Evolutionary conservation across 169 alveolate genomes (phyloP).

Genomic region (Babesia bigemina): DNA sequence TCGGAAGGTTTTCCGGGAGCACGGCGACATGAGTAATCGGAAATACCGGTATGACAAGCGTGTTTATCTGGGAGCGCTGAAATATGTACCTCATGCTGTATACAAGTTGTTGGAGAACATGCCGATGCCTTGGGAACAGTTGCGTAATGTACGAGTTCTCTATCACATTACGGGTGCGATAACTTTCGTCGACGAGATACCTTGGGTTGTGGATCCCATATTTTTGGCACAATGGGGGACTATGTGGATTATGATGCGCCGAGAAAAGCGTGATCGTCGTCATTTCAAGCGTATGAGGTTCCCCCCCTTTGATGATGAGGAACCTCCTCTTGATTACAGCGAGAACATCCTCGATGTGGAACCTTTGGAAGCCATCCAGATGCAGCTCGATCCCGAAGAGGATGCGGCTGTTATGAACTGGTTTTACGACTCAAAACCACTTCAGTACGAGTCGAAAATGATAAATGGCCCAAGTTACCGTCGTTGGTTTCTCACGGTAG

Average conservation of each 20-base stretch:
- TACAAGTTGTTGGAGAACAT: slow-evolving; percentile 97
- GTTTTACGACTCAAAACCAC: slow-evolving; percentile 92
- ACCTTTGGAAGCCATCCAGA: slow-evolving; percentile 98
- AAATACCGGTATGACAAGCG: slow-evolving; percentile 98
- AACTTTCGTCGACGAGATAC: slow-evolving; percentile 98
- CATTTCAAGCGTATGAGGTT: slow-evolving; percentile 99
- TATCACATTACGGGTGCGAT: slow-evolving; percentile 99
- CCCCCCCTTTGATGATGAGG: slow-evolving; percentile 99
- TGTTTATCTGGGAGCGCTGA: slow-evolving; percentile 95
- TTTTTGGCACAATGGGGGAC: slow-evolving; percentile 99
- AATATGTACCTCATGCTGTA: slow-evolving; percentile 99
- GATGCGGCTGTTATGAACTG: slow-evolving; percentile 98
- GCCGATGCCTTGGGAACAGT: slow-evolving; percentile 99
- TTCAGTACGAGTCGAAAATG: slow-evolving; percentile 65
- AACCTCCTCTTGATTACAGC: slow-evolving; percentile 99
- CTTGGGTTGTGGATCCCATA: slow-evolving; percentile 99
- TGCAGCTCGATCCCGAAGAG: slow-evolving; percentile 97
- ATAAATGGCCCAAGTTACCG: slow-evolving; percentile 91
- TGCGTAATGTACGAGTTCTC: slow-evolving; percentile 92
- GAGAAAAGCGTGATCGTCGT: slow-evolving; percentile 98
- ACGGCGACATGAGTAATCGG: slow-evolving; percentile 97
- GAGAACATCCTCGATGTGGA: slow-evolving; percentile 98
- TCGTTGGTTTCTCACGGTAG: slow-evolving; percentile 92
- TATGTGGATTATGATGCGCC: slow-evolving; percentile 99
- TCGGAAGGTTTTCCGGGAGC: slow-evolving; percentile 96